Base-by-base conservation (phyloP, 2,329 filamentous ascomycete species). In the Anisogramma anomala region DNA sequence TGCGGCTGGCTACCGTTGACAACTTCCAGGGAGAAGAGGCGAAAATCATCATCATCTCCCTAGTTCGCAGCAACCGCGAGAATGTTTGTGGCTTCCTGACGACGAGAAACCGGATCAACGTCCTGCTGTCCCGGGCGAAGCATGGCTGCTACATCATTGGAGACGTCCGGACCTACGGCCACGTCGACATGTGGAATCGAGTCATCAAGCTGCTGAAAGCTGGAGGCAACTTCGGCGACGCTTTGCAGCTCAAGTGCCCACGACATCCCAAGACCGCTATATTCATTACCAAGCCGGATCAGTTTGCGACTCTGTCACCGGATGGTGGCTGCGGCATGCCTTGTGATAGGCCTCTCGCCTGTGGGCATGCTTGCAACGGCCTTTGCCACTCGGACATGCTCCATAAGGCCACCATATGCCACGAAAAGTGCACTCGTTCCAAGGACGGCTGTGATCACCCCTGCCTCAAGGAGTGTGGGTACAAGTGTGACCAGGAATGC, bases 1-100 rank as follows among this genome's bases (percentile, higher is more conserved):
- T 82, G 3, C 61, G 73, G 4, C 56, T 80, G 0, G 77, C 79
- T 0, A 85, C 79, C 0, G 71, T 85, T 0, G 79, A 84, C 54
- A 87, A 86, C 48, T 87, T 84, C 41, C 81, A 88, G 50, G 83
- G 82, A 0, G 82, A 88, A 52, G 82, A 88, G 51, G 77, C 76
- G 2, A 79, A 83, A 38, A 62, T 88, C 7, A 65, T 88, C 0
- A 63, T 88, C 3, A 63, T 87, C 0, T 83, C 78, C 0, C 62
- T 88, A 0, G 80, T 85, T 0, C 71, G 83, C 30, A 84, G 80
- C 58, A 88, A 88, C 49, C 46, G 55, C 0, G 50, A 69, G 6
- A 61, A 59, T 7, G 71, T 68, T 5, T 69, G 71, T 14, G 83
- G 82, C 0, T 88, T 87, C 45, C 61, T 88, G 1, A 69, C 62